Base-by-base conservation (phyloP, 768 basidiomycete genomes). In the Lactarius indigo region DNA sequence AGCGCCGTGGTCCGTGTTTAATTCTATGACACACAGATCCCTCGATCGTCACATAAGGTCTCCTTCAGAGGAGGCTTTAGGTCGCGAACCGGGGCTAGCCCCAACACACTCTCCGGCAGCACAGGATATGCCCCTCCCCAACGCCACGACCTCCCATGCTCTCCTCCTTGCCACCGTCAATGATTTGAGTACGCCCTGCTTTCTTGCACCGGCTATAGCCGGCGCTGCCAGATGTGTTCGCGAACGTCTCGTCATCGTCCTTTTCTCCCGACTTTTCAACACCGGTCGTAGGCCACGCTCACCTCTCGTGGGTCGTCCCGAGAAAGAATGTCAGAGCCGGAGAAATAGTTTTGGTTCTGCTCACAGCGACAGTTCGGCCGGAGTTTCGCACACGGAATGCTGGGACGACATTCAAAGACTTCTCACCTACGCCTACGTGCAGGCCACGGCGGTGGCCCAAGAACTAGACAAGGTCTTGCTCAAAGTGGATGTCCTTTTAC, bases 361-460 rank as follows among this genome's bases (percentile, higher is more conserved):
- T 10, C 44, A 31, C 47, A 70, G 68, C 64, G 56, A 57, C n/a
- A 61, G 37, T 41, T 65, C 69, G 4, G 63, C 39, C 7, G 59
- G 64, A 10, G 39, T 77, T 6, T 74, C 84, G 35, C 84, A 82
- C 65, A 81, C 83, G 2, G 76, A 74, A 20, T 75, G 75, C 35
- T 98, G 90, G 87, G 78, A 85, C 61, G 80, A 81, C 23, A 81
- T 95, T 3, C 92, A 96, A 78, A 78, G 83, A 12, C 82, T 96
- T 56, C 81, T 98, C 68, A 91, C 91, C 0, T 89, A 85, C 72
- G 84, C 91, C 44, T 97, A 98, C 75, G 90, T 92, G 3, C 88
- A 90, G 70, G 90, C 92, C n/a, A 89, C 89, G 17, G 87, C 84
- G 71, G 83, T 86, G 50, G 89, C 91, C 17, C 87, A 89, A 73